Percentiles rank a stretch among this genome's conserved stretches.
These are phyloP conservation scores for Trebouxia sp. DNA, from an alignment of 139 green algal genomes.

Conservation along the genomic window DNA sequence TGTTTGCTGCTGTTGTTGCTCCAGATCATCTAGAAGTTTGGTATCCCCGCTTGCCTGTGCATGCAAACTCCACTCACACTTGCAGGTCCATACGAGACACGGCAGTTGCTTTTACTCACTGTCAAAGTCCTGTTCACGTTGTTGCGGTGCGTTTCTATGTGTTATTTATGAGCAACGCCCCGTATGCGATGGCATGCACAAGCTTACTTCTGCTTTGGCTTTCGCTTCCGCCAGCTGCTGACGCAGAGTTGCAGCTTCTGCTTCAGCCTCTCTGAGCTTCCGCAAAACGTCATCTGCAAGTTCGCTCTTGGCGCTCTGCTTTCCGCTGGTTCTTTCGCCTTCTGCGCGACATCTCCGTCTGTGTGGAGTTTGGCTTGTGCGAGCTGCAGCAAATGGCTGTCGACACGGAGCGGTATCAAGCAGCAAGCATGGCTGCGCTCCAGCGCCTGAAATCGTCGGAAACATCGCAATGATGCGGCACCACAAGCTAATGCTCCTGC, in stretches of 20 bases:
- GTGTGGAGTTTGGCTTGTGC: slow-evolving; percentile 15
- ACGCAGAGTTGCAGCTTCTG: slow-evolving; percentile 26
- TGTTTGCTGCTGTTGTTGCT: slow-evolving; percentile 16
- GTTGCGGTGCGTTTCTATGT: no score
- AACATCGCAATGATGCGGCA: no score
- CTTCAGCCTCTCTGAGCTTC: slow-evolving; percentile 25
- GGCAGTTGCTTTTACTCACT: background rate
- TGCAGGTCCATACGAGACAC: no score
- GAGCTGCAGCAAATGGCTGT: background rate
- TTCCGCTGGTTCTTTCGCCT: background rate
- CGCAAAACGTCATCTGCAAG: slow-evolving; percentile 18
- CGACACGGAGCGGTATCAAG: background rate
- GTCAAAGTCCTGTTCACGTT: no score
- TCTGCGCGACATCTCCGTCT: slow-evolving; percentile 41
- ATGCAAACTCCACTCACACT: no score
- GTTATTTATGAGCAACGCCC: no score
- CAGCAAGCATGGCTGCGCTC: no score
- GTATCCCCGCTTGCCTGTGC: background rate
- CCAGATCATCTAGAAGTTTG: background rate
- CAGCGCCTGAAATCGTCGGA: no score
- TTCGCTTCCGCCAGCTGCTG: slow-evolving; percentile 27
- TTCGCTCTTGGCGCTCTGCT: background rate
- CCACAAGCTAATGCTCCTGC: no score
- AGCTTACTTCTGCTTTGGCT: background rate
- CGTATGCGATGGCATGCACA: background rate